Conservation (phyloP, 2,329 filamentous ascomycete genomes). For the Chalara sp. region DNA sequence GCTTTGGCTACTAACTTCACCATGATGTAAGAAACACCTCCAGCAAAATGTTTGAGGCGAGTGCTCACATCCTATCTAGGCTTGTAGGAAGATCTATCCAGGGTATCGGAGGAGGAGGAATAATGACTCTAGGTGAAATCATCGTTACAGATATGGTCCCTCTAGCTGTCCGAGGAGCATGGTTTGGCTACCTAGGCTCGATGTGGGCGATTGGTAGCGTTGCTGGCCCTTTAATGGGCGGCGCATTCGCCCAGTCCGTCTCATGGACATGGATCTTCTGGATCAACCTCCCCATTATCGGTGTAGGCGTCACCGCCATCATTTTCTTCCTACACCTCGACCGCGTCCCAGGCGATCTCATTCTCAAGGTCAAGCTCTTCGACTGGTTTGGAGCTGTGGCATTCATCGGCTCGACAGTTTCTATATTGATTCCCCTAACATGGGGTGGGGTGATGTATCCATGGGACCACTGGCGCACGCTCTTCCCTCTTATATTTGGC, state of each 20-base stretch:
- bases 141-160: slow-evolving; percentile 40
- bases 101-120: slow-evolving; percentile 44
- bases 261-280: slow-evolving; percentile 60
- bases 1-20: slow-evolving; percentile 32
- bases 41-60: not conserved
- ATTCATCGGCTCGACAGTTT: slow-evolving; percentile 52
- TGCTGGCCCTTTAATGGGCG: slow-evolving; percentile 44
- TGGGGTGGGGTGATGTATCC: slow-evolving; percentile 59
- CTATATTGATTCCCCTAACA: slow-evolving; percentile 54
- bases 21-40: slow-evolving; percentile 16
- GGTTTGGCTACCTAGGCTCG: slow-evolving; percentile 29
- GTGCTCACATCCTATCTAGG: slow-evolving; percentile 10
- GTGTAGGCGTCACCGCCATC: slow-evolving; percentile 17
- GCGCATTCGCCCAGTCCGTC: slow-evolving; percentile 44
- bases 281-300: slow-evolving; percentile 27
- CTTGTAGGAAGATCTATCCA: slow-evolving; percentile 37
- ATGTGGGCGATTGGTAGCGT: slow-evolving; percentile 50
- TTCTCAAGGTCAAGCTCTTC: slow-evolving; percentile 37
- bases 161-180: slow-evolving; percentile 33
- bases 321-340: slow-evolving; percentile 22
- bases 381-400: slow-evolving; percentile 58
- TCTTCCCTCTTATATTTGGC: slow-evolving; percentile 55
- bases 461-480: slow-evolving; percentile 55
- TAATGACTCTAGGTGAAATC: slow-evolving; percentile 39
- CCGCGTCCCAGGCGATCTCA: slow-evolving; percentile 14